These are phyloP conservation scores for Schizophyllum amplum DNA, from an alignment of 1,284 basidiomycete species.

Conservation along the genomic window DNA sequence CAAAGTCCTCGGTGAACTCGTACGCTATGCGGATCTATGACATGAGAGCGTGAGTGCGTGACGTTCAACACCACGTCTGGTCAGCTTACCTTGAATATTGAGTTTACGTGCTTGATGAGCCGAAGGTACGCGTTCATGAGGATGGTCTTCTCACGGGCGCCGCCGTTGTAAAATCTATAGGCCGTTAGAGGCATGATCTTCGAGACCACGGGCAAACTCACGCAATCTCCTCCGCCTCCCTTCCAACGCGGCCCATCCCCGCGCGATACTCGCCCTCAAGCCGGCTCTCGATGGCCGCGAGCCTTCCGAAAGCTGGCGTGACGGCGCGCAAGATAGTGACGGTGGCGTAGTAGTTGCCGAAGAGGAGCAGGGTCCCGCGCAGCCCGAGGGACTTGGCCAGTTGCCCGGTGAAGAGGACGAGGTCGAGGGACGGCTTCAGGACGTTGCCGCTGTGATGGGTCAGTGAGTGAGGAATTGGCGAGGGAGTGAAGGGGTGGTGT, in stretches of 20 bases:
- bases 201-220: slow-evolving; percentile 29
- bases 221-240: slow-evolving; percentile 94
- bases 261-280: slow-evolving; percentile 87
- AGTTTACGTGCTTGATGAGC: slow-evolving; percentile 85
- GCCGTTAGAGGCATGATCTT: not conserved
- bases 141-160: slow-evolving; percentile 77
- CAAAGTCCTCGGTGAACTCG: slow-evolving; percentile 89
- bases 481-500: too few species aligned
- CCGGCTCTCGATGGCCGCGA: slow-evolving; percentile 85
- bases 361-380: slow-evolving; percentile 72
- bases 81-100: slow-evolving; percentile 64
- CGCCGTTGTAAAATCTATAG: slow-evolving; percentile 86
- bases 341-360: slow-evolving; percentile 82
- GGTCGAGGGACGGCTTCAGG: slow-evolving; percentile 87
- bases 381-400: slow-evolving; percentile 81
- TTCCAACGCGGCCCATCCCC: slow-evolving; percentile 81
- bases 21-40: slow-evolving; percentile 71
- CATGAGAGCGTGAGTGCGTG: not conserved
- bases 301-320: slow-evolving; percentile 89
- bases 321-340: slow-evolving; percentile 78
- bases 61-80: not conserved
- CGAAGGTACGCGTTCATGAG: slow-evolving; percentile 74
- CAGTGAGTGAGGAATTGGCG: not conserved
- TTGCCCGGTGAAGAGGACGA: slow-evolving; percentile 91
- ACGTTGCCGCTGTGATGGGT: slow-evolving; percentile 53